A percentile compares a stretch with the other conserved stretches of the same genome.
Conservation (phyloP, 148 eudicot species). For the Cornus controversa region DNA sequence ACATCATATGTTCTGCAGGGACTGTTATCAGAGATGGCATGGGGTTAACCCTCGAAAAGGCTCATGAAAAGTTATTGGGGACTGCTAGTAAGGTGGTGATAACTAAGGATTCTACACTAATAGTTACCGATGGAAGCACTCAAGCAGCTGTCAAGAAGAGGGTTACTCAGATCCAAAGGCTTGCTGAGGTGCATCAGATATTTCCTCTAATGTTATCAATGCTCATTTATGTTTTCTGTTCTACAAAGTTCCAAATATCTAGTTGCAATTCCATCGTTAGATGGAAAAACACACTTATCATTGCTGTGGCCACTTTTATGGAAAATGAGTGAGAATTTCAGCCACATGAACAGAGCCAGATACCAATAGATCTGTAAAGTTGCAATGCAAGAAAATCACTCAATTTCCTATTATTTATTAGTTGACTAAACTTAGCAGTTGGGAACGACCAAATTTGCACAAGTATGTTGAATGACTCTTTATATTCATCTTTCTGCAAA, state of each 20-base stretch:
- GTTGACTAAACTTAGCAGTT: not conserved
- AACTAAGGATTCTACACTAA: conserved; percentile 75
- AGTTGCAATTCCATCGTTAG: not conserved
- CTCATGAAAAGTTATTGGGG: conserved; percentile 61
- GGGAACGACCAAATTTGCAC: not conserved
- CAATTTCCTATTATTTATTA: too few species aligned
- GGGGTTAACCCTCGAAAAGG: conserved; percentile 75
- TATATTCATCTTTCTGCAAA: not conserved
- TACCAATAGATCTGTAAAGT: not conserved
- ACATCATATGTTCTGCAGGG: conserved; percentile 36
- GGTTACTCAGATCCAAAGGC: conserved; percentile 62
- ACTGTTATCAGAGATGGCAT: conserved; percentile 78
- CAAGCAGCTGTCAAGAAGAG: conserved; percentile 59
- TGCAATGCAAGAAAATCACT: too few species aligned
- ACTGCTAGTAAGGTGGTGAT: conserved; percentile 69
- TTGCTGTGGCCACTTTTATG: not conserved
- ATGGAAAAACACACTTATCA: not conserved
- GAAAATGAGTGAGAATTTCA: not conserved
- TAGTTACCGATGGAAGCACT: conserved; percentile 89
- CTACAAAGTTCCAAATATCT: not conserved
- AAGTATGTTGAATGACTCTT: not conserved
- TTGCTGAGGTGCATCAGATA: conserved; percentile 55
- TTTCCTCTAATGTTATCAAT: not conserved
- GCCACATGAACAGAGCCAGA: not conserved
- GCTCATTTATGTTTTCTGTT: not conserved